Base-by-base conservation (phyloP, 768 basidiomycete genomes). In the Russula sp. region DNA sequence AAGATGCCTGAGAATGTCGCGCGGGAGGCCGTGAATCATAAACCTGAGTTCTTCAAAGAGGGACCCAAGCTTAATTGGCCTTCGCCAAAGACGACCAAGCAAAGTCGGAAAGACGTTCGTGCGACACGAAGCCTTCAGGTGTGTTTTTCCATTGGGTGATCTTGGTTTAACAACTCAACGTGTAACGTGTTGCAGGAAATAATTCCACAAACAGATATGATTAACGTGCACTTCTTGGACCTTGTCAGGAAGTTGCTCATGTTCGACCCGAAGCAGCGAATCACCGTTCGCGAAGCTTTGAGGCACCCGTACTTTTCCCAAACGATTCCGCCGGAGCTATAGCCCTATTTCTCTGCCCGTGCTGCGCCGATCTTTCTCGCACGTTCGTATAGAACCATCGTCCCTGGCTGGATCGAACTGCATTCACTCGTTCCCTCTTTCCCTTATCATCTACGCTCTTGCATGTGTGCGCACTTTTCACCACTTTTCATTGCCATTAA, bases 41-140 rank as follows among this genome's bases (percentile, higher is more conserved):
- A 95, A 70, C 86, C 93, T 8, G 95, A 98, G 71, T 97, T 91
- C 74, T 98, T 99, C 80, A 93, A 90, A 72, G 88, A 90, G 22
- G 87, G 84, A 35, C 75, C 79, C 66, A 89, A 87, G 70, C 82
- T 99, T 47, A 93, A 94, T 73, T 98, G 91, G 88, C 96, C 97
- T 0, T 91, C 90, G 71, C 78, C 92, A 10, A 88, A 88, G 73
- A 89, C 92, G 34, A 84, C 89, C 4, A 86, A 89, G 71, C 90
- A 95, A 73, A 94, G 91, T 75, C 88, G 86, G 78, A 96, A 95
- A 75, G 97, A 96, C 70, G 94, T 99, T 47, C 87, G 87, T 59
- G 85, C 87, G 31, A 94, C 94, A 69, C 84, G 87, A 70, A 77
- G 84, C 51, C 77, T 97, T 42, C 77, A 82, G 78, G 94, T 95